phyloP scores from a whole-genome alignment of 768 basidiomycete species.

The Coprinopsis strossmayeri region DNA sequence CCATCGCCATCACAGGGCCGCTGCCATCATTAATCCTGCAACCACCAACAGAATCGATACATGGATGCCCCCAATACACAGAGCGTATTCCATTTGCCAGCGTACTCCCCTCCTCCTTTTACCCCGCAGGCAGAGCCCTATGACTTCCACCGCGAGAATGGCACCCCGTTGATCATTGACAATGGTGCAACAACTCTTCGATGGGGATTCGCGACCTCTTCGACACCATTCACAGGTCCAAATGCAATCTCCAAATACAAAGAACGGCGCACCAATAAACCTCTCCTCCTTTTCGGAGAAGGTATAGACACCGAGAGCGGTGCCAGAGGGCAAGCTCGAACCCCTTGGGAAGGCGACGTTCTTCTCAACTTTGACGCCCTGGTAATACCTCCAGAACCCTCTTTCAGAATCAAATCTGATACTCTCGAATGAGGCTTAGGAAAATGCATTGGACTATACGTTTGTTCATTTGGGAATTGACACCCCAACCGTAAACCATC shows the following conservation, averaged over 20 bases:
- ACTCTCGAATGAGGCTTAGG: constrained; percentile 47
- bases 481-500: constrained; percentile 70
- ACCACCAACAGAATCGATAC: background rate
- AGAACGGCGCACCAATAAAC: constrained; percentile 79
- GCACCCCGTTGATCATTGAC: constrained; percentile 77
- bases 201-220: constrained; percentile 72
- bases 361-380: constrained; percentile 87
- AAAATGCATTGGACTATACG: constrained; percentile 89
- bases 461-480: constrained; percentile 86
- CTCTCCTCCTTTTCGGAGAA: constrained; percentile 82
- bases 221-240: constrained; percentile 49
- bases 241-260: constrained; percentile 85
- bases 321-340: constrained; percentile 68
- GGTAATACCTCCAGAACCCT: constrained; percentile 50
- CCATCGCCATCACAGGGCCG: background rate
- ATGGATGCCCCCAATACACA: background rate
- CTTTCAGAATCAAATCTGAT: too few species aligned
- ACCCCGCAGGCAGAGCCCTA: constrained; percentile 37
- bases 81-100: constrained; percentile 10
- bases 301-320: constrained; percentile 84
- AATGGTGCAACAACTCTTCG: constrained; percentile 80
- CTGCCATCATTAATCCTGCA: too few species aligned
- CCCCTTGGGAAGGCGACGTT: constrained; percentile 93
- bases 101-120: constrained; percentile 11
- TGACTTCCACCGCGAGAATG: constrained; percentile 37